Evolutionary conservation across 2,329 filamentous ascomycete genomes (phyloP).

Genomic region (Pestalotiopsis sp.): DNA sequence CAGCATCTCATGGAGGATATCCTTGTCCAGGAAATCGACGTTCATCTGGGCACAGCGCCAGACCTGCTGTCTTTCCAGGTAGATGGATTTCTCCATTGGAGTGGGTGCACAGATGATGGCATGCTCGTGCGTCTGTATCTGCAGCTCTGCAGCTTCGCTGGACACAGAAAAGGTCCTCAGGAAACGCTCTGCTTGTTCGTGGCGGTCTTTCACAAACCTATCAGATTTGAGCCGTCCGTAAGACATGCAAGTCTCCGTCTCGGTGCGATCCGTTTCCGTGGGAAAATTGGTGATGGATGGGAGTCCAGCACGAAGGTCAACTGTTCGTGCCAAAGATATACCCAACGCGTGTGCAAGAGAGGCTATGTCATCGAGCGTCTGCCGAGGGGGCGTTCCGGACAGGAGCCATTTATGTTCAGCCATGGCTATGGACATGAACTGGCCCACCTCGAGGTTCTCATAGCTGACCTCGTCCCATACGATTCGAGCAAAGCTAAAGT

Average conservation of each 20-base stretch:
- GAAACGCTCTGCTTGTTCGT: conserved; percentile 34
- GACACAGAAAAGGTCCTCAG: conserved; percentile 30
- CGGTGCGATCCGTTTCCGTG: conserved; percentile 24
- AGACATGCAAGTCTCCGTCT: conserved; percentile 34
- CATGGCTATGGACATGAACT: conserved; percentile 34
- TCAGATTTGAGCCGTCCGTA: conserved; percentile 36
- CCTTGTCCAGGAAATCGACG: conserved; percentile 15
- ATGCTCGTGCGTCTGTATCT: conserved; percentile 19
- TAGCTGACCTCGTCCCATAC: conserved; percentile 49
- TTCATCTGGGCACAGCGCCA: conserved; percentile 30
- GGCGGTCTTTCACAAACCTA: conserved; percentile 34
- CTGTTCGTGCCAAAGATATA: conserved; percentile 39
- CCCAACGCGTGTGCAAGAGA: conserved; percentile 35
- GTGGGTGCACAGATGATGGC: conserved; percentile 30
- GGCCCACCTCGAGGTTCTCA: conserved; percentile 27
- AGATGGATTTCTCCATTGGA: conserved; percentile 23
- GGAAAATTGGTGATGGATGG: conserved; percentile 38
- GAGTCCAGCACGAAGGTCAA: conserved; percentile 31
- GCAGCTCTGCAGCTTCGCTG: conserved; percentile 26
- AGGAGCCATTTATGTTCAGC: conserved; percentile 43
- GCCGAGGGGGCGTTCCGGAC: conserved; percentile 43
- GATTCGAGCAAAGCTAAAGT: conserved; percentile 38
- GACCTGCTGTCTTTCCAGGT: conserved; percentile 30
- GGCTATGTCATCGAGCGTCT: conserved; percentile 36
- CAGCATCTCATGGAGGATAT: conserved; percentile 9